Conservation (phyloP, 2,329 filamentous ascomycete species). For the Fusarium avenaceum region DNA sequence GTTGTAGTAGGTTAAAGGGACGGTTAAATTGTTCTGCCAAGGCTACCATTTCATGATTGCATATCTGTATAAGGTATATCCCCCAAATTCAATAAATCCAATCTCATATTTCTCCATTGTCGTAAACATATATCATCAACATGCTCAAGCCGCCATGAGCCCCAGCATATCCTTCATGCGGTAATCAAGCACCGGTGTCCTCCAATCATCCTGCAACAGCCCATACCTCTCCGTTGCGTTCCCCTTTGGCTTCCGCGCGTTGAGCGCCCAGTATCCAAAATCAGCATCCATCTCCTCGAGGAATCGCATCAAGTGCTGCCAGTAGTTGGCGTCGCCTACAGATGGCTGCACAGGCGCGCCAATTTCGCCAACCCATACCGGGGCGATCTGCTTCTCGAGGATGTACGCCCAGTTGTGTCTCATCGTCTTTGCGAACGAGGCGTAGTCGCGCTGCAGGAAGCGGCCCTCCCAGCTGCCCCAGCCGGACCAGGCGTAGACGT, state of each 20-base stretch:
- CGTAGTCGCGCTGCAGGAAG: conserved; percentile 71
- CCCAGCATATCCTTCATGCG: conserved; percentile 72
- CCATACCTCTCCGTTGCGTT: conserved; percentile 72
- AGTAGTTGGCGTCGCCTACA: conserved; percentile 73
- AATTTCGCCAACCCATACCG: conserved; percentile 78
- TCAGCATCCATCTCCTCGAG: conserved; percentile 71
- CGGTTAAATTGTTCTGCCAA: background rate
- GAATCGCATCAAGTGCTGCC: conserved; percentile 72
- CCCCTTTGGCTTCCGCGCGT: conserved; percentile 72
- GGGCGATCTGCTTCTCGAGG: conserved; percentile 60
- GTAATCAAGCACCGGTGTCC: conserved; percentile 72
- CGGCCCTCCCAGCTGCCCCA: conserved; percentile 73
- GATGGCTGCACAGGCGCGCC: conserved; percentile 68
- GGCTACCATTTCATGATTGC: background rate
- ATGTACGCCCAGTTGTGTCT: conserved; percentile 75
- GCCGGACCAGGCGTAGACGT: conserved; percentile 78
- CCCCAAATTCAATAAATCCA: conserved; percentile 15
- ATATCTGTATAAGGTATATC: conserved; percentile 29
- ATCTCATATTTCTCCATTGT: conserved; percentile 17
- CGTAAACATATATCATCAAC: conserved; percentile 15
- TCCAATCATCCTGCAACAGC: conserved; percentile 73
- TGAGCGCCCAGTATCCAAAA: conserved; percentile 79
- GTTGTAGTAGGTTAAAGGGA: background rate
- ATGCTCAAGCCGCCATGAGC: conserved; percentile 58
- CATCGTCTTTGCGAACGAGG: conserved; percentile 74